Percentiles rank a stretch among this genome's conserved stretches.
Conservation (phyloP, 306 rosid species). For the Quercus agrifolia region DNA sequence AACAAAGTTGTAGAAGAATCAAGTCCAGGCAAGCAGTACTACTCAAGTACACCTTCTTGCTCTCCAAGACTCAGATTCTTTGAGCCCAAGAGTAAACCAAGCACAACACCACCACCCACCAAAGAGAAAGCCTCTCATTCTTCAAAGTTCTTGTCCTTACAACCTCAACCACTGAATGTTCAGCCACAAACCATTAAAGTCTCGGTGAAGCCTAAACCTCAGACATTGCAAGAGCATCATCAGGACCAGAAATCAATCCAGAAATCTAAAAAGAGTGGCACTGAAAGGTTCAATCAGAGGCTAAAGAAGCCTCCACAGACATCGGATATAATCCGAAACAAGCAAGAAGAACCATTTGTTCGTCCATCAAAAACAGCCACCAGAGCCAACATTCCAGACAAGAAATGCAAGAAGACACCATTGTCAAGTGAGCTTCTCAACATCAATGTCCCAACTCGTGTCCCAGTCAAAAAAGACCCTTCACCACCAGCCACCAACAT, state of each 20-base stretch:
- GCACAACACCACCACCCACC: slow-evolving; percentile 1
- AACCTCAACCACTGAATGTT: neutral
- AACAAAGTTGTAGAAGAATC: slow-evolving; percentile 31
- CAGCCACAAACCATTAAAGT: slow-evolving; percentile 16
- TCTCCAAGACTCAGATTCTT: slow-evolving; percentile 48
- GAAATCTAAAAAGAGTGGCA: slow-evolving; percentile 11
- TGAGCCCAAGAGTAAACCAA: slow-evolving; percentile 42
- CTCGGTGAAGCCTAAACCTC: slow-evolving; percentile 33
- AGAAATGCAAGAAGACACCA: slow-evolving; percentile 50
- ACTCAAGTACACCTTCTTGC: slow-evolving; percentile 24
- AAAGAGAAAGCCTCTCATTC: slow-evolving; percentile 39
- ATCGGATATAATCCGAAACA: slow-evolving; percentile 41
- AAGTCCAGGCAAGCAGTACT: slow-evolving; percentile 29
- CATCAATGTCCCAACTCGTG: slow-evolving; percentile 40
- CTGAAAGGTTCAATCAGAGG: slow-evolving; percentile 49
- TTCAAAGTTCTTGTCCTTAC: slow-evolving; percentile 12
- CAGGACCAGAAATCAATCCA: slow-evolving; percentile 21
- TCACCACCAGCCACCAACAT: slow-evolving; percentile 31
- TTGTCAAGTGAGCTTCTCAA: slow-evolving; percentile 49
- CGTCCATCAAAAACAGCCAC: slow-evolving; percentile 38
- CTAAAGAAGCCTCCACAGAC: slow-evolving; percentile 46
- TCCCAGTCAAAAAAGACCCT: slow-evolving; percentile 40
- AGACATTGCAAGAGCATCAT: slow-evolving; percentile 18
- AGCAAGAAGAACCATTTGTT: slow-evolving; percentile 71
- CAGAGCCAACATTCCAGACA: slow-evolving; percentile 36